phyloP scores from a whole-genome alignment of 495 filamentous ascomycete species.

The Penicillium steckii region DNA sequence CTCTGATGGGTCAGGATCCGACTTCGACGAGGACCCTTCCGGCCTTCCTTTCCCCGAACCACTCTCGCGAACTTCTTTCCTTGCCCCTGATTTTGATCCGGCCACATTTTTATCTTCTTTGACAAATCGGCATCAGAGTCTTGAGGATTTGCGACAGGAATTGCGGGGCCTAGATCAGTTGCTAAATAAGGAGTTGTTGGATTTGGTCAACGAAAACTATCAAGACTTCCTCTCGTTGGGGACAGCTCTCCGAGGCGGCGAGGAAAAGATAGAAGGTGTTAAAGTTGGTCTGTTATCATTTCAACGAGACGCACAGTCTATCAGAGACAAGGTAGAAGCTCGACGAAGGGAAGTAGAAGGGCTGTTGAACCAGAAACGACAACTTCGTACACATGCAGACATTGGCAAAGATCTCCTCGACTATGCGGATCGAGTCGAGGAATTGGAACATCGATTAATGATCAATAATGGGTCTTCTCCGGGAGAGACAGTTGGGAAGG shows the following conservation, averaged over 20 bases:
- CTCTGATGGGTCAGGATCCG: constrained; percentile 51
- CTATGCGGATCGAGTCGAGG: constrained; percentile 65
- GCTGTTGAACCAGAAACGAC: constrained; percentile 54
- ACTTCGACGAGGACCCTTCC: constrained; percentile 60
- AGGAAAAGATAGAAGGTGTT: constrained; percentile 89
- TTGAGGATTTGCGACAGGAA: constrained; percentile 89
- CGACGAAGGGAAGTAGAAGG: constrained; percentile 52
- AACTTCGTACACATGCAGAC: constrained; percentile 49
- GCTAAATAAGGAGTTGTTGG: constrained; percentile 80
- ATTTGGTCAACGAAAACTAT: constrained; percentile 93
- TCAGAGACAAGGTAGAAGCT: constrained; percentile 54
- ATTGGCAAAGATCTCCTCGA: constrained; percentile 68
- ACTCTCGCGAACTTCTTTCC: constrained; percentile 75
- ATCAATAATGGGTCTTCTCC: constrained; percentile 28
- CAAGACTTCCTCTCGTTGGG: constrained; percentile 85
- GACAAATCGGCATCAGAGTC: constrained; percentile 85
- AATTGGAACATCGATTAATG: constrained; percentile 73
- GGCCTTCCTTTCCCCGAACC: constrained; percentile 81
- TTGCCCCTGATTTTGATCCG: constrained; percentile 75
- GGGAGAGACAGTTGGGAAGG: not conserved
- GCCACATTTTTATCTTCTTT: constrained; percentile 79
- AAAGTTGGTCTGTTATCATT: constrained; percentile 85
- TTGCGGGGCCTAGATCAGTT: constrained; percentile 71
- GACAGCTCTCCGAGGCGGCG: constrained; percentile 77
- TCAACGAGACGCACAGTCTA: constrained; percentile 66